Evolutionary conservation across 2,329 filamentous ascomycete genomes (phyloP).

Genomic region (Colletotrichum falcatum): DNA sequence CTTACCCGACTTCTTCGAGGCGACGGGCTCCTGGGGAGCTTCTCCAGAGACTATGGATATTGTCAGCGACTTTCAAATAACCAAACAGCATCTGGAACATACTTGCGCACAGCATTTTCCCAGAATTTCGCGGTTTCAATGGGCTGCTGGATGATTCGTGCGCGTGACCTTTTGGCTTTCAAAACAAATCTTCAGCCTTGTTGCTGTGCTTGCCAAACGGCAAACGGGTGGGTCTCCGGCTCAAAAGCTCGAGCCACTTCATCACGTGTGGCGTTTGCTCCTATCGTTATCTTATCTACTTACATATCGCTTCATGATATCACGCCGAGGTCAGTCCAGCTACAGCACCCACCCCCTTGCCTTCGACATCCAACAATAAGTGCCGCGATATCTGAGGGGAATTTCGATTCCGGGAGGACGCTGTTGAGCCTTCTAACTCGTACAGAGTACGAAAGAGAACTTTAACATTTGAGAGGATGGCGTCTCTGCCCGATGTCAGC

Average conservation of each 20-base stretch:
- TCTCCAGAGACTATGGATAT: conserved; percentile 85
- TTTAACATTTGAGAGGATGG: background rate
- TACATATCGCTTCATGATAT: conserved; percentile 3
- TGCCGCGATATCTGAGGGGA: background rate
- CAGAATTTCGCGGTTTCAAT: conserved; percentile 23
- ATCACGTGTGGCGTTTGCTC: conserved; percentile 22
- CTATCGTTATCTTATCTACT: conserved; percentile 16
- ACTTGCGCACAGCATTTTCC: conserved; percentile 52
- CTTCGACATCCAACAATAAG: background rate
- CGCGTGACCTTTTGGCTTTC: conserved; percentile 33
- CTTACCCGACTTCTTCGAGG: conserved; percentile 93
- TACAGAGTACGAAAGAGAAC: no score
- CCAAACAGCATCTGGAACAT: conserved; percentile 43
- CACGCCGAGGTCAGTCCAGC: conserved; percentile 15
- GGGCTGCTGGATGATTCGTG: conserved; percentile 28
- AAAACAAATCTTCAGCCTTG: conserved; percentile 43
- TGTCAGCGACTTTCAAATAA: conserved; percentile 35
- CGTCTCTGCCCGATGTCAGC: conserved; percentile 67
- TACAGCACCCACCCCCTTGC: conserved; percentile 1
- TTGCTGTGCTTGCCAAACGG: conserved; percentile 17
- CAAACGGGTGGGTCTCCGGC: conserved; percentile 20
- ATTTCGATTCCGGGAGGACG: background rate
- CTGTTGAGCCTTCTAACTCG: background rate
- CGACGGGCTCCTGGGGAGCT: conserved; percentile 92
- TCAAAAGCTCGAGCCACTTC: conserved; percentile 32